Evolutionary conservation across 352 stramenopile genomes (phyloP), one percentile per base, ranked within the genome.

Genomic region (Phytophthora chlamydospora): DNA sequence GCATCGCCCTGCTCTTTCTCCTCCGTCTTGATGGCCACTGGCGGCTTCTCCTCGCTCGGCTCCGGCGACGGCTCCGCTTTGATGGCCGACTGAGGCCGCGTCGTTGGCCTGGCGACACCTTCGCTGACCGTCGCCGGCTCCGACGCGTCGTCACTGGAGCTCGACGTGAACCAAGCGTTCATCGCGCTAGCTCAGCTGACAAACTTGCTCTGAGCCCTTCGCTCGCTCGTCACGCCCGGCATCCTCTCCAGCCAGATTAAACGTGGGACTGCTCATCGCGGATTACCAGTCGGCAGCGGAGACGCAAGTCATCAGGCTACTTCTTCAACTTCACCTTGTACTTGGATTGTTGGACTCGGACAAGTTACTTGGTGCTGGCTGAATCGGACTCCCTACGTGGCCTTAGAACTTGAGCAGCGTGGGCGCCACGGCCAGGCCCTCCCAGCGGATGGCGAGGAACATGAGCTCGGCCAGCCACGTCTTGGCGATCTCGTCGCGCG

Each of bases 361-460:
- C 2, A 4, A 29, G 3, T 29, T 29, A 29, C 24, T 29, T 29
- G 24, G 24, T 6, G 24, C 24, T 29, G 24, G 24, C 24, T 29
- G 24, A 3, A 24, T 24, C 21, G 21, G 21, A 24, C 21, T 24
- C 2, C 21, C 21, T 6, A 3, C 4, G 4, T 6, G 24, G 24
- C 38, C 17, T 68, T 61, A 69, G 55, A 55, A 52, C 55, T 70
- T 73, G 54, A 84, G 68, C 29, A 88, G 43, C 17, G 73, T 67
- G 12, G 78, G 76, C 14, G 71, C 62, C 21, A 85, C 76, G 9
- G 71, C 68, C 42, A 79, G 59, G 16, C 65, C 66, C 57, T 89
- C 79, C 79, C 79, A 89, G 11, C 79, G 76, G 19, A 86, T 65
- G 4, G 79, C 79, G 24, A 89, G 61, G 38, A 86, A 89, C 17